phyloP scores from a whole-genome alignment of 2,329 filamentous ascomycete genomes.

The Mycocentrospora acerina region DNA sequence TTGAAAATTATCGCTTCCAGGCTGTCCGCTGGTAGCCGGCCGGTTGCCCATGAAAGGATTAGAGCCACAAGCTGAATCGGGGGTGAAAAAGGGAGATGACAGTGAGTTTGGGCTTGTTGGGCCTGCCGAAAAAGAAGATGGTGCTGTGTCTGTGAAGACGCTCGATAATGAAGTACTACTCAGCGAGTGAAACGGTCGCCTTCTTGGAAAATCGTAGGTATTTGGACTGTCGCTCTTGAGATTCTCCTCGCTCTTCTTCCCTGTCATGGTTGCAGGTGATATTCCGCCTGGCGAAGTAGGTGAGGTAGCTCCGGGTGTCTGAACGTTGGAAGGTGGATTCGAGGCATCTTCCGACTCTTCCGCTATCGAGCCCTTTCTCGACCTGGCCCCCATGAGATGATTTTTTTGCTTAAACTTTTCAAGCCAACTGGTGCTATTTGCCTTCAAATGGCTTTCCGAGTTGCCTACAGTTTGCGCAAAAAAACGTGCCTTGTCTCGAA shows the following conservation, averaged over 20 bases:
- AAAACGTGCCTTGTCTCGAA: slow-evolving; percentile 78
- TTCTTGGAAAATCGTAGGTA: slow-evolving; percentile 61
- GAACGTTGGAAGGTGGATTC: slow-evolving; percentile 57
- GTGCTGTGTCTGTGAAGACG: slow-evolving; percentile 64
- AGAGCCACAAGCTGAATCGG: slow-evolving; percentile 64
- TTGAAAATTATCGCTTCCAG: slow-evolving; percentile 59
- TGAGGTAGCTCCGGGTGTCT: slow-evolving; percentile 68
- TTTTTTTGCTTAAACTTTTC: slow-evolving; percentile 96
- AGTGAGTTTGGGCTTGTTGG: slow-evolving; percentile 73
- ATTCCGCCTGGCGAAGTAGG: slow-evolving; percentile 71
- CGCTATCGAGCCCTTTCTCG: slow-evolving; percentile 56
- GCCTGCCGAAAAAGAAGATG: slow-evolving; percentile 68
- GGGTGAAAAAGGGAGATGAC: slow-evolving; percentile 75
- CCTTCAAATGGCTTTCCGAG: slow-evolving; percentile 70
- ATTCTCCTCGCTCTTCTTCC: slow-evolving; percentile 69
- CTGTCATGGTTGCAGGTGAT: slow-evolving; percentile 63
- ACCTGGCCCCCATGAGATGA: slow-evolving; percentile 57
- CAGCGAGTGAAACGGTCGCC: slow-evolving; percentile 67
- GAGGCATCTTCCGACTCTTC: slow-evolving; percentile 70
- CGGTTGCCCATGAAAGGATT: slow-evolving; percentile 63
- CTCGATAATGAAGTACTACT: slow-evolving; percentile 67
- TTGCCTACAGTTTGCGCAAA: slow-evolving; percentile 75
- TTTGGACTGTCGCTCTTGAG: slow-evolving; percentile 59
- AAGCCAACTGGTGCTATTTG: slow-evolving; percentile 76
- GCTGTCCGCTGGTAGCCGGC: slow-evolving; percentile 50